These are phyloP conservation scores for Aspergillus nidulans DNA, from an alignment of 495 filamentous ascomycete genomes.

Conservation along the genomic window DNA sequence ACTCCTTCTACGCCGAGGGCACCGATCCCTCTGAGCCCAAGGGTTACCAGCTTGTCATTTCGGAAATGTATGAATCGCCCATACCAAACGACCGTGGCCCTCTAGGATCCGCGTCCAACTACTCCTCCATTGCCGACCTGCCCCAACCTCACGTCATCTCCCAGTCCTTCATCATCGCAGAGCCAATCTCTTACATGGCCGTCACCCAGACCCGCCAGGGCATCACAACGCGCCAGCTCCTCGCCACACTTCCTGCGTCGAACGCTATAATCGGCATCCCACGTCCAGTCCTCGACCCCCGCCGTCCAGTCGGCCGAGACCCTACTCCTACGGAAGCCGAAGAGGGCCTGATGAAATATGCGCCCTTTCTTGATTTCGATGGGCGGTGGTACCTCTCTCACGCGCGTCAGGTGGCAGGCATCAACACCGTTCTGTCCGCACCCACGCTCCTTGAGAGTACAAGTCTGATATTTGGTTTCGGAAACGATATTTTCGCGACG, in stretches of 20 bases:
- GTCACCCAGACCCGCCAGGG: conserved; percentile 90
- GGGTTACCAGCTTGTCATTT: conserved; percentile 82
- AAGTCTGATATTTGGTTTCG: conserved; percentile 84
- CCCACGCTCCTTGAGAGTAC: conserved; percentile 90
- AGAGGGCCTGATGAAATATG: conserved; percentile 78
- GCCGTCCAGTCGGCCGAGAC: conserved; percentile 83
- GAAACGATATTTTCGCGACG: conserved; percentile 81
- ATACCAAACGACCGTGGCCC: conserved; percentile 80
- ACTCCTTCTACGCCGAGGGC: conserved; percentile 73
- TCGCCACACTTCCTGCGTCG: conserved; percentile 67
- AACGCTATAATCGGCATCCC: conserved; percentile 77
- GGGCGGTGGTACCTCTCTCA: conserved; percentile 80
- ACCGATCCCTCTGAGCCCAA: conserved; percentile 53
- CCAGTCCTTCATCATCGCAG: conserved; percentile 73
- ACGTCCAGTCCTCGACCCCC: conserved; percentile 71
- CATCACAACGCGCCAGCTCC: conserved; percentile 78
- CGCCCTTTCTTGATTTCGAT: conserved; percentile 75
- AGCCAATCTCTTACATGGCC: conserved; percentile 69
- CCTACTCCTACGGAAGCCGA: conserved; percentile 71
- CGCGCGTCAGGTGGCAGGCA: conserved; percentile 71
- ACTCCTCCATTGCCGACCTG: conserved; percentile 63
- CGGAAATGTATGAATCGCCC: conserved; percentile 85
- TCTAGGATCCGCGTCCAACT: conserved; percentile 62
- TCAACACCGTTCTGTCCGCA: conserved; percentile 64
- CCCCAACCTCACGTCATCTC: conserved; percentile 66